Evolutionary conservation across 805 yeast species (phyloP).

Genomic region (Myxozyma melibiosi): DNA sequence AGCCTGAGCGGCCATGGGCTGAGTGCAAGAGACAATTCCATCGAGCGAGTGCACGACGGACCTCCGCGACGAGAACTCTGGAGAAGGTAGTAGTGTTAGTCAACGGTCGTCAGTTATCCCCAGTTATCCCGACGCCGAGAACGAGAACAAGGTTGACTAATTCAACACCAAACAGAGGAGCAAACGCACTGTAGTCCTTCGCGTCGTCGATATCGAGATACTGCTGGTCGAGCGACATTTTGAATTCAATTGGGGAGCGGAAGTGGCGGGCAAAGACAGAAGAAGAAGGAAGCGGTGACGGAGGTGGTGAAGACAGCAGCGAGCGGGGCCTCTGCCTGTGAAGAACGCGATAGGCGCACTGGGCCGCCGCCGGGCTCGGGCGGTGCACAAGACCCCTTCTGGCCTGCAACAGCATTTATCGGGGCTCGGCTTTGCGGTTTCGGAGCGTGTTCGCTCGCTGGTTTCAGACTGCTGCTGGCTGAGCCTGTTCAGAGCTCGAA

Average conservation of each 20-base stretch:
- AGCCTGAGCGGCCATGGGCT: slow-evolving; percentile 76
- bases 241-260: slow-evolving; percentile 21
- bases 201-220: slow-evolving; percentile 32
- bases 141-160: not conserved
- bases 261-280: slow-evolving; percentile 3
- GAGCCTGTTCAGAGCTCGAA: no score
- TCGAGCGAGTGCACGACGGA: slow-evolving; percentile 72
- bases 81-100: not conserved
- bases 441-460: no score
- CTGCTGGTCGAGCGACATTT: slow-evolving; percentile 33
- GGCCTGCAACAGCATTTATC: not conserved
- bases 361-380: slow-evolving; percentile 15
- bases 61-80: slow-evolving; percentile 57
- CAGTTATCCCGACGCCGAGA: not conserved
- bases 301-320: not conserved
- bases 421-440: not conserved
- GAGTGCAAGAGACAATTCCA: slow-evolving; percentile 75
- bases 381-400: slow-evolving; percentile 1
- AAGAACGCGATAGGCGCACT: slow-evolving; percentile 11
- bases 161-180: not conserved
- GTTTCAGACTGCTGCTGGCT: no score
- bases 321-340: slow-evolving; percentile 3
- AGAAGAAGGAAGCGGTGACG: not conserved
- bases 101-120: not conserved
- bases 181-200: not conserved